Evolutionary conservation across 73 alveolate genomes (phyloP).

Genomic region (Uronychia binucleata): DNA sequence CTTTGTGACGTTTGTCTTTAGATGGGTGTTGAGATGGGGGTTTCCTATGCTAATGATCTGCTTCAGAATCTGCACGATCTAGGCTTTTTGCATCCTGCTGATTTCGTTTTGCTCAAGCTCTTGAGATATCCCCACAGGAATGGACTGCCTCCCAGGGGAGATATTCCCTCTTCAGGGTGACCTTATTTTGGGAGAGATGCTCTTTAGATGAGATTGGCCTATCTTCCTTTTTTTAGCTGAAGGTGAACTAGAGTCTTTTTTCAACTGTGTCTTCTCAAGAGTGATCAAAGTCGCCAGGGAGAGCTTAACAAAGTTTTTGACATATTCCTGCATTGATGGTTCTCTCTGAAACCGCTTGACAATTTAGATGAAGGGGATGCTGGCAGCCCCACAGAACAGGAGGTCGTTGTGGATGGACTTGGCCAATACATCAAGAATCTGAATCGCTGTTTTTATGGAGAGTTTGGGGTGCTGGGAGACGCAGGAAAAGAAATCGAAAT

Average conservation of each 20-base stretch:
- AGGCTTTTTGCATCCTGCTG: constrained; percentile 15
- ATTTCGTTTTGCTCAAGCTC: constrained; percentile 12
- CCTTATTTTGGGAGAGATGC: neutral
- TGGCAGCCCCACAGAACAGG: constrained; percentile 41
- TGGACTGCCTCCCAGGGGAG: neutral
- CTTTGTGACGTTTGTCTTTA: neutral
- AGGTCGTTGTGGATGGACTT: constrained; percentile 77
- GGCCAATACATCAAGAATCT: constrained; percentile 85
- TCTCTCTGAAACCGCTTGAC: constrained; percentile 46
- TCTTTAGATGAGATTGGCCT: constrained; percentile 10
- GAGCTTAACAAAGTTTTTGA: constrained; percentile 9
- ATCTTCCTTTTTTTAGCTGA: constrained; percentile 4
- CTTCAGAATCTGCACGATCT: constrained; percentile 2
- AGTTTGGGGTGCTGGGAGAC: constrained; percentile 90
- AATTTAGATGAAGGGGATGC: constrained; percentile 15
- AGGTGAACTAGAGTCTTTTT: neutral
- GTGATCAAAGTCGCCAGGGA: constrained; percentile 19
- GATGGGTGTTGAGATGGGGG: neutral
- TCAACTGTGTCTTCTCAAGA: constrained; percentile 15
- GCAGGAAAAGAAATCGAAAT: constrained; percentile 77
- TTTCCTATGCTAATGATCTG: constrained; percentile 11
- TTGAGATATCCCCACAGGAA: neutral
- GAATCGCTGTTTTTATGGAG: constrained; percentile 76
- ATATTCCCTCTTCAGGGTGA: neutral
- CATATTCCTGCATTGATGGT: constrained; percentile 45